Evolutionary conservation across 306 rosid genomes (phyloP).

Genomic region (Cyclanthera cordifolia): DNA sequence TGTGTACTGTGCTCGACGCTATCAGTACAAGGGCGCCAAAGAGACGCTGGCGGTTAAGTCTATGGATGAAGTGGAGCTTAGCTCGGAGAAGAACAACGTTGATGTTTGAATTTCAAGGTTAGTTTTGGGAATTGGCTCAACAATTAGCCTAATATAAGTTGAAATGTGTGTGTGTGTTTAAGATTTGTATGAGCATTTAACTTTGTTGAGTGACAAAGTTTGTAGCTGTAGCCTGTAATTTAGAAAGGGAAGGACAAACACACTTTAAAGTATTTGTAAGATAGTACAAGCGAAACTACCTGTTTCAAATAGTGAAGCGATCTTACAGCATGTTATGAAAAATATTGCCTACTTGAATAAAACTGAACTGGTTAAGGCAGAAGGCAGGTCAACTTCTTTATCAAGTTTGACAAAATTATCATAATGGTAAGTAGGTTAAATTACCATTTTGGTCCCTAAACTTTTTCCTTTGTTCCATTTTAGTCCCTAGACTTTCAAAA

Average conservation of each 20-base stretch:
- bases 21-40: slow-evolving; percentile 34
- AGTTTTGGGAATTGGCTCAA: background rate
- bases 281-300: background rate
- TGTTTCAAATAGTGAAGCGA: too few species aligned
- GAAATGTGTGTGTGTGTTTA: background rate
- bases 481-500: too few species aligned
- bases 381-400: too few species aligned
- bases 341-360: too few species aligned
- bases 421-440: too few species aligned
- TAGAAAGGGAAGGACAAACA: too few species aligned
- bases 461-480: too few species aligned
- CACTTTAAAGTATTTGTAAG: background rate
- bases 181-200: background rate
- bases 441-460: too few species aligned
- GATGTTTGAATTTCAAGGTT: background rate
- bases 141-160: background rate
- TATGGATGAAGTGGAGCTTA: slow-evolving; percentile 29
- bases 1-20: slow-evolving; percentile 27
- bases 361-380: too few species aligned
- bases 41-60: background rate
- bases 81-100: background rate
- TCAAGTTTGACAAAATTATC: too few species aligned
- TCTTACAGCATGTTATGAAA: too few species aligned
- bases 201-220: background rate
- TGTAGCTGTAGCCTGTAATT: background rate